Conservation (phyloP, 1,284 basidiomycete genomes). For the Rhodotorula sp. region DNA sequence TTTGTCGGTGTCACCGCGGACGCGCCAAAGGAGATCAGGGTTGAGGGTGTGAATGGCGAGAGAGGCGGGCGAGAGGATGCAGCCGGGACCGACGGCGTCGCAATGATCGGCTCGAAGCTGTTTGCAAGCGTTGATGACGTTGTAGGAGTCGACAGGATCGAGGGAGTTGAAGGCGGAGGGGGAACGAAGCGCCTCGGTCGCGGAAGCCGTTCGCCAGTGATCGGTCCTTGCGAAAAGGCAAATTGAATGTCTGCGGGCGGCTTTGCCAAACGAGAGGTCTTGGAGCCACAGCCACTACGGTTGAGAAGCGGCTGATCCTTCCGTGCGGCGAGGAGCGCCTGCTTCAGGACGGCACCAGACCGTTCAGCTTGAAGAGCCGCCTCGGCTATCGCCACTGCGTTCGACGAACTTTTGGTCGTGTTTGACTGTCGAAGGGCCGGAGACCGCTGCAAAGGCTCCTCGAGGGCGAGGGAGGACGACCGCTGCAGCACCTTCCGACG, state of each 20-base stretch:
- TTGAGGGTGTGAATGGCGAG: not conserved
- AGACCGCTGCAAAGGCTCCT: constrained; percentile 16
- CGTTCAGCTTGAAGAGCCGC: constrained; percentile 74
- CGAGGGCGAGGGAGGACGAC: constrained; percentile 12
- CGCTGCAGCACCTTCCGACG: constrained; percentile 1
- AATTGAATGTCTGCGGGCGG: constrained; percentile 18
- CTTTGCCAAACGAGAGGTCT: not conserved
- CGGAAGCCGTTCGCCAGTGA: constrained; percentile 36
- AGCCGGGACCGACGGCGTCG: not conserved
- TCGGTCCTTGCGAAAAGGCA: constrained; percentile 21
- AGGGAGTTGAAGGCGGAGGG: constrained; percentile 6
- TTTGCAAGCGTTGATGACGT: not conserved
- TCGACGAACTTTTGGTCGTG: not conserved
- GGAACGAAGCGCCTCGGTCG: constrained; percentile 25
- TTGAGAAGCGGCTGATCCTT: constrained; percentile 19
- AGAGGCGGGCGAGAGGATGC: not conserved
- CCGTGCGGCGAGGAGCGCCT: constrained; percentile 52
- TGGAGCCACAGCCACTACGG: not conserved
- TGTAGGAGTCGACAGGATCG: not conserved
- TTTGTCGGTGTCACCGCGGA: not conserved
- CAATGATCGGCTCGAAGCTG: not conserved
- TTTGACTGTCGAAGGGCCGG: not conserved
- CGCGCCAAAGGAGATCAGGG: not conserved
- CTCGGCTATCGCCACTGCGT: constrained; percentile 55
- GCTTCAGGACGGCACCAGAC: constrained; percentile 65